A percentile compares a stretch with the other conserved stretches of the same genome.
phyloP scores from a whole-genome alignment of 2,329 filamentous ascomycete genomes.

The Laburnicola sp. region DNA sequence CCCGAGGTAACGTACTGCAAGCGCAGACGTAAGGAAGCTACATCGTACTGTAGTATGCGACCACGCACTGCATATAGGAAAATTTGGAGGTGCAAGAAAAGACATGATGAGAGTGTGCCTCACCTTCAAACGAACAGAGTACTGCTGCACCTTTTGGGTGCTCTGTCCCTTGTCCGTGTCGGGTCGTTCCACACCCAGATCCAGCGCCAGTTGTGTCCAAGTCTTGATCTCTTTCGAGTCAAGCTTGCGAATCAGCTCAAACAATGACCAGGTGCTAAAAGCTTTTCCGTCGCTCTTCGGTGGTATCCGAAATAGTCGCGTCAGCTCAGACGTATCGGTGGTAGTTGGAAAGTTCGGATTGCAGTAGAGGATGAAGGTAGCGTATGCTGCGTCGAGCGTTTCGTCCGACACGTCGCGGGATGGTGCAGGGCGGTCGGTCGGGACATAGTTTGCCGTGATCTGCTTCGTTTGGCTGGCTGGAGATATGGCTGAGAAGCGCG shows the following conservation, averaged over 20 bases:
- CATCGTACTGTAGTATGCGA: neutral
- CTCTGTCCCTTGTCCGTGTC: slow-evolving; percentile 82
- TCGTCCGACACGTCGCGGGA: slow-evolving; percentile 67
- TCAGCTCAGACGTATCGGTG: slow-evolving; percentile 70
- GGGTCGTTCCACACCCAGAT: slow-evolving; percentile 85
- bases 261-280: slow-evolving; percentile 78
- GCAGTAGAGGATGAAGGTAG: slow-evolving; percentile 84
- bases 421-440: slow-evolving; percentile 62
- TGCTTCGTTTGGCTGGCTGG: slow-evolving; percentile 42
- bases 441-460: slow-evolving; percentile 36
- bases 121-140: slow-evolving; percentile 89
- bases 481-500: slow-evolving; percentile 44
- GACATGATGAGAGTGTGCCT: slow-evolving; percentile 15
- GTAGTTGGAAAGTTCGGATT: slow-evolving; percentile 77
- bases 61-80: neutral
- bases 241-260: slow-evolving; percentile 75
- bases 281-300: slow-evolving; percentile 86
- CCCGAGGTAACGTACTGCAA: neutral
- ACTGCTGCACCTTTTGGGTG: slow-evolving; percentile 91
- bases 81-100: neutral
- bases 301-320: slow-evolving; percentile 74
- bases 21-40: neutral
- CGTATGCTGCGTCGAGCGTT: slow-evolving; percentile 79
- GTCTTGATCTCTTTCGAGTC: slow-evolving; percentile 86
- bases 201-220: slow-evolving; percentile 84